Base-by-base conservation (phyloP, 257 asterid species). In the Fraxinus excelsior region DNA sequence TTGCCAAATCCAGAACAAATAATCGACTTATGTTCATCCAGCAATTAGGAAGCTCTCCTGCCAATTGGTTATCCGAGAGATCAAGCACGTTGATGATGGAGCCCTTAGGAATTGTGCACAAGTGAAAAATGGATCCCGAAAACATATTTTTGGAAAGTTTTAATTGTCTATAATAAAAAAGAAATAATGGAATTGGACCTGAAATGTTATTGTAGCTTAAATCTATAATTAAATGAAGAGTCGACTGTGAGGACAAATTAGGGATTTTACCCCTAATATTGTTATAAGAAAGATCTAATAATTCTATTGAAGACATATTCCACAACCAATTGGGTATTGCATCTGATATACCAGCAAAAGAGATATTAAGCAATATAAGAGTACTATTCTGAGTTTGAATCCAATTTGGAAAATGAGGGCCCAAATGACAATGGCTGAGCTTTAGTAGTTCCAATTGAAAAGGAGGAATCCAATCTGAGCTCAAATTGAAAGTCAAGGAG, bases 241-340 rank as follows among this genome's bases (percentile, higher is more conserved):
- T 28, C 29, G 29, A 28, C 29, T 28, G 29, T 3, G 19, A 49
- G 42, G 76, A 58, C 0, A 79, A 60, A 28, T 76, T 76, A 23
- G 83, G 80, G 32, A 79, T 32, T 6, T 29, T 70, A 9, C 91
- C 91, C 40, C 73, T 60, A 60, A 87, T 58, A 0, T 71, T 72
- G 79, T 87, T 84, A 76, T 76, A 68, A 13, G 88, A 84, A 42
- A 87, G 66, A 73, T 82, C 83, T 32, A 87, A n/a, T 2, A 0
- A 0, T 2, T 0, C 0, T 2, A 77, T 3, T 3, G 73, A 28
- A 19, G 83, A 58, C 2, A 81, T 23, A 49, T 26, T 42, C 75
- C 82, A 75, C 6, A 84, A 76, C 88, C 85, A 82, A 26, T 62
- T 6, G 46, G 87, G 90, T 10, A 80, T 6, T 42, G 19, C 23